Evolutionary conservation across 495 filamentous ascomycete species (phyloP).

Genomic region (Penicillium silybi): DNA sequence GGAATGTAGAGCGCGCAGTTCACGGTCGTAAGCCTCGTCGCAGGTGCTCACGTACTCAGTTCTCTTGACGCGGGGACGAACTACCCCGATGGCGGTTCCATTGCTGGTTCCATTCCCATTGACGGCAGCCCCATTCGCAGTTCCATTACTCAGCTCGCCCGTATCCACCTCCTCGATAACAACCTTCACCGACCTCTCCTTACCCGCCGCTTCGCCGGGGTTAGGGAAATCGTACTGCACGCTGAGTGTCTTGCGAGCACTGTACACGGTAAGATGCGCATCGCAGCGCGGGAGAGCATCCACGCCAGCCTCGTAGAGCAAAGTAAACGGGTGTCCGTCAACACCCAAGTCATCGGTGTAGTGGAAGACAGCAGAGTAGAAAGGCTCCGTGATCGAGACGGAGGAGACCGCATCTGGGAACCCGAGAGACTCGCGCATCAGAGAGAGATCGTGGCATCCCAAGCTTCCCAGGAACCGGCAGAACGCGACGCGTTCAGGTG

Average conservation of each 20-base stretch:
- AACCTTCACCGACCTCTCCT: conserved; percentile 44
- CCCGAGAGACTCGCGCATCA: conserved; percentile 55
- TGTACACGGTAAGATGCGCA: conserved; percentile 53
- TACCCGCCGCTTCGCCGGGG: conserved; percentile 19
- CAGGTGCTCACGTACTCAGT: conserved; percentile 39
- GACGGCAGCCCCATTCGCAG: neutral
- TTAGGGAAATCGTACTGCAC: conserved; percentile 53
- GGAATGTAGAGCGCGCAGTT: conserved; percentile 46
- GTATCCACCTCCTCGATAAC: conserved; percentile 42
- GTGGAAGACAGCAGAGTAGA: conserved; percentile 47
- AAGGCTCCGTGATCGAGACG: conserved; percentile 40
- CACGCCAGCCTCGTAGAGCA: conserved; percentile 54
- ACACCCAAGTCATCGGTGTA: conserved; percentile 20
- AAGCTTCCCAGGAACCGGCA: conserved; percentile 44
- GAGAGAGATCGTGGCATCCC: conserved; percentile 52
- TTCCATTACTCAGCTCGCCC: neutral
- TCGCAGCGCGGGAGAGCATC: conserved; percentile 53
- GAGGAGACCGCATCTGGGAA: conserved; percentile 42
- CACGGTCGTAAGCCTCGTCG: conserved; percentile 50
- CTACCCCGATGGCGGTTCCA: neutral
- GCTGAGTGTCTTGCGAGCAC: conserved; percentile 40
- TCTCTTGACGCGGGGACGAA: conserved; percentile 17
- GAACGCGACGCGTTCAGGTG: conserved; percentile 27
- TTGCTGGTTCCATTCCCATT: neutral
- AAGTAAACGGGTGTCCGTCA: conserved; percentile 37